A percentile compares a stretch with the other conserved stretches of the same genome.
Conservation (phyloP, 139 green algal species). For the Closterium sp. region DNA sequence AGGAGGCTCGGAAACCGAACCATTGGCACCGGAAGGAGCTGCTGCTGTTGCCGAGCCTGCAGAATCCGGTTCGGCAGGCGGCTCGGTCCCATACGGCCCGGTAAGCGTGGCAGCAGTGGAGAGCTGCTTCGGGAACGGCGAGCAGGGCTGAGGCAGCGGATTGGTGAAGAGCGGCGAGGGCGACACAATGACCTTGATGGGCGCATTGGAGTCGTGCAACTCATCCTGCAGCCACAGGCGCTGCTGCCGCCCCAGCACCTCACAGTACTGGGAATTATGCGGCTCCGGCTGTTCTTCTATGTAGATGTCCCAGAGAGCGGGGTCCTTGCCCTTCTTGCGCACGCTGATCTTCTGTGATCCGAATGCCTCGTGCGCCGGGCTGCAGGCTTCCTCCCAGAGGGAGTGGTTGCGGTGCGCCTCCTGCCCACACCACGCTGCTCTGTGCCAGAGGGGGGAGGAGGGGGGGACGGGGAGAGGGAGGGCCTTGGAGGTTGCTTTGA, state of each 20-base stretch:
- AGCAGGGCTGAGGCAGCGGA: constrained; percentile 4
- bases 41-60: neutral
- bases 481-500: no score
- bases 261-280: constrained; percentile 1
- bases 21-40: neutral
- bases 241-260: constrained; percentile 39
- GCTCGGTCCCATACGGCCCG: neutral
- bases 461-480: neutral
- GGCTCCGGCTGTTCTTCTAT: neutral
- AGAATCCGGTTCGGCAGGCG: neutral
- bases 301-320: neutral
- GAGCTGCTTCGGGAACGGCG: neutral
- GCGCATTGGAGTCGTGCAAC: constrained; percentile 12
- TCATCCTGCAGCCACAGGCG: constrained; percentile 16
- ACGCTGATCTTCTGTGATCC: constrained; percentile 8
- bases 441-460: neutral
- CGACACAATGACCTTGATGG: constrained; percentile 40
- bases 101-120: neutral
- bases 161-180: constrained; percentile 25
- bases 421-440: constrained; percentile 27
- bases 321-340: constrained; percentile 16
- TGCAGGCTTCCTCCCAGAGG: constrained; percentile 32
- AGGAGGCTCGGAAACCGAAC: neutral
- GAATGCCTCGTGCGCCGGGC: constrained; percentile 19
- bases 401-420: constrained; percentile 11